Percentiles rank a stretch among this genome's conserved stretches.
These are phyloP conservation scores for Xylaria hypoxylon DNA, from an alignment of 2,329 filamentous ascomycete genomes.

Conservation along the genomic window DNA sequence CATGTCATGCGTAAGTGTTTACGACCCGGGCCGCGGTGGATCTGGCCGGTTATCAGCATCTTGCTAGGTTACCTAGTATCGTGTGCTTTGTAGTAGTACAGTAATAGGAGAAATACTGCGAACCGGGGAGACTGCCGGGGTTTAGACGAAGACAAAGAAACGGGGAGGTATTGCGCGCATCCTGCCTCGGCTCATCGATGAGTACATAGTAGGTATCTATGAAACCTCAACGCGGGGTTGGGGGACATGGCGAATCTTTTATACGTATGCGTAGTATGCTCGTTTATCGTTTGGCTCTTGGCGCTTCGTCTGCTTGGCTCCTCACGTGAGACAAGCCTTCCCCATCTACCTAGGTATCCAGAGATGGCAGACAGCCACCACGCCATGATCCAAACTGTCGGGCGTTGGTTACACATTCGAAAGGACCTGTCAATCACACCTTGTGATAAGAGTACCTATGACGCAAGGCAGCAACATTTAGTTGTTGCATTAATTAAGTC, in stretches of 20 bases:
- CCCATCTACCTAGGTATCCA: not conserved
- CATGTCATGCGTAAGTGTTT: not conserved
- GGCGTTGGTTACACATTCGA: not conserved
- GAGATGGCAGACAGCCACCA: not conserved
- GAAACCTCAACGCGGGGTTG: not conserved
- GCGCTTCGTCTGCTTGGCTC: not conserved
- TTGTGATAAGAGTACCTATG: not conserved
- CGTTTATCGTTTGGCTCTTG: not conserved
- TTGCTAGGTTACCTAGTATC: not conserved
- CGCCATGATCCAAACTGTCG: conserved; percentile 6
- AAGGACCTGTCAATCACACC: not conserved
- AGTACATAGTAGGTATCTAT: not conserved
- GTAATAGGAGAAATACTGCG: not conserved
- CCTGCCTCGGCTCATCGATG: not conserved
- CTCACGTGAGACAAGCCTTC: conserved; percentile 5
- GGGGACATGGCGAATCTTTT: not conserved
- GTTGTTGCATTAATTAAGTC: not conserved
- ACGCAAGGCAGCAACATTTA: not conserved
- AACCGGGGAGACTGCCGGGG: no score
- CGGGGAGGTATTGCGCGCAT: not conserved
- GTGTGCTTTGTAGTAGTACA: no score
- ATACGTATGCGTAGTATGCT: not conserved
- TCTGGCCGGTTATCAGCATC: not conserved
- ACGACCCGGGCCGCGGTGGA: conserved; percentile 29
- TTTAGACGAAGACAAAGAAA: not conserved